These are phyloP conservation scores for Alternaria dauci DNA, from an alignment of 2,329 filamentous ascomycete genomes.

Conservation along the genomic window DNA sequence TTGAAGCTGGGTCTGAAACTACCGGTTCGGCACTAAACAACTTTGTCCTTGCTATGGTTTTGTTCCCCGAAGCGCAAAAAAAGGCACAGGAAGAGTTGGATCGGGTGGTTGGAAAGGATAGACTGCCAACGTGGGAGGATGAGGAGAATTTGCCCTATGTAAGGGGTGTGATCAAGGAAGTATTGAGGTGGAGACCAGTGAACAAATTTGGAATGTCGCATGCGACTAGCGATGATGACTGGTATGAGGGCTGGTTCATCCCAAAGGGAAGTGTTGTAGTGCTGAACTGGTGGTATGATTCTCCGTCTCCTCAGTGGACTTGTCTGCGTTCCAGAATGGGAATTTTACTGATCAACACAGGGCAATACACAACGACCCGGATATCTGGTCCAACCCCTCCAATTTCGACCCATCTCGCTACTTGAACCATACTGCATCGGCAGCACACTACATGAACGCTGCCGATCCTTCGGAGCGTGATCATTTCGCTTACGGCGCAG, in stretches of 20 bases:
- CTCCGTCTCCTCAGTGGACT: not conserved
- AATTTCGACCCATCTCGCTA: conserved; percentile 45
- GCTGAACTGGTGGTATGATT: conserved; percentile 45
- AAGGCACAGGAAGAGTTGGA: conserved; percentile 44
- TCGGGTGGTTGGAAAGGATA: conserved; percentile 35
- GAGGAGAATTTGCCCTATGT: conserved; percentile 49
- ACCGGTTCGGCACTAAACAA: conserved; percentile 44
- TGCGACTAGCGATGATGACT: conserved; percentile 45
- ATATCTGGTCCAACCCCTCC: conserved; percentile 36
- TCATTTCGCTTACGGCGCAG: conserved; percentile 50
- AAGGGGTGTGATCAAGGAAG: conserved; percentile 41
- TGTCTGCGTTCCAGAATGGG: not conserved
- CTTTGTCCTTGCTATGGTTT: conserved; percentile 40
- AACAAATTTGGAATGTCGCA: conserved; percentile 48
- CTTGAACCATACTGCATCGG: conserved; percentile 32
- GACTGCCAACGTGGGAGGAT: conserved; percentile 47
- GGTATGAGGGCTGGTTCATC: conserved; percentile 51
- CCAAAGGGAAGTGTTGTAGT: conserved; percentile 49
- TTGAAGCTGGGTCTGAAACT: conserved; percentile 48
- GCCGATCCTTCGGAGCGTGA: conserved; percentile 45
- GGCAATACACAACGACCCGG: conserved; percentile 47
- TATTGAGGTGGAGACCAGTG: conserved; percentile 42
- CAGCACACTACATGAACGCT: conserved; percentile 44
- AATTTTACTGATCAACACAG: conserved; percentile 11
- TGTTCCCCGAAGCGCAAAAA: conserved; percentile 38